These are phyloP conservation scores for Diaporthe sp. DNA, from an alignment of 2,329 filamentous ascomycete species.

Conservation along the genomic window DNA sequence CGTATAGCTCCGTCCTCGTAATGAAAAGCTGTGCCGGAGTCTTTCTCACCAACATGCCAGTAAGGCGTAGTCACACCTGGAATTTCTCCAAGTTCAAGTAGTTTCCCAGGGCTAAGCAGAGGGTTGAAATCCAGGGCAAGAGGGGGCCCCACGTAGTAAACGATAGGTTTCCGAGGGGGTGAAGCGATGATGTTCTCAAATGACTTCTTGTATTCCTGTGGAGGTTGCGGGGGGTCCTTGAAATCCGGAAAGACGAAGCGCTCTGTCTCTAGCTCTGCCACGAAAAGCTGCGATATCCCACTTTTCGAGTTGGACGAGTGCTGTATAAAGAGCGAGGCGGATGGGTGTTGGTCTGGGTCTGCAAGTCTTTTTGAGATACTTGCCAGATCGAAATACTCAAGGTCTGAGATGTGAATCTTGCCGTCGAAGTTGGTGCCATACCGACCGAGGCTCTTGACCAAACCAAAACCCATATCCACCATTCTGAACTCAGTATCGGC, in stretches of 20 bases:
- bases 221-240: not conserved
- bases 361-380: not conserved
- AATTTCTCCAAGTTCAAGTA: not conserved
- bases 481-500: not conserved
- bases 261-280: not conserved
- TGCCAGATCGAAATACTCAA: not conserved
- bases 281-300: not conserved
- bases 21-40: not conserved
- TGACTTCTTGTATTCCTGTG: not conserved
- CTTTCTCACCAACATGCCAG: not conserved
- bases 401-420: not conserved
- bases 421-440: not conserved
- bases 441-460: not conserved
- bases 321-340: not conserved
- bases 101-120: not conserved
- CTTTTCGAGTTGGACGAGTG: not conserved
- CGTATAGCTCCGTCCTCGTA: not conserved
- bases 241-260: not conserved
- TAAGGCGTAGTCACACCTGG: not conserved
- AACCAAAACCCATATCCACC: not conserved
- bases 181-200: not conserved
- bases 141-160: not conserved
- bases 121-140: not conserved
- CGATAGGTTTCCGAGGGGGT: not conserved
- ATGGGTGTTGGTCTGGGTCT: not conserved